Base-by-base conservation (phyloP, 148 eudicot genomes). In the Cornus florida region DNA sequence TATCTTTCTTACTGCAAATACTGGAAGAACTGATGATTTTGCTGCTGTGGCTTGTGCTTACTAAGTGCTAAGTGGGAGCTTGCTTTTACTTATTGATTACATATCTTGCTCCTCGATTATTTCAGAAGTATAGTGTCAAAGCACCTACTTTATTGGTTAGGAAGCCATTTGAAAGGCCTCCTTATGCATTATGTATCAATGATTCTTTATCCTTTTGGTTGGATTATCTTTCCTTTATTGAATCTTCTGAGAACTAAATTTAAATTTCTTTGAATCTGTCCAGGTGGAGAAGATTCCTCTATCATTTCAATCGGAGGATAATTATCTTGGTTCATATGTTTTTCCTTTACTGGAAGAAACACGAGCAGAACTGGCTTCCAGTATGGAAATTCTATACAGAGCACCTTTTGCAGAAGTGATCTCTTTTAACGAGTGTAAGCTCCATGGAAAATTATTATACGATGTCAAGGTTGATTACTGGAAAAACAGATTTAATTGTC, bases 281-380 rank as follows among this genome's bases (percentile, higher is more conserved):
- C 83, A 93, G 95, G 91, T 93, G 12, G 85, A 79, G 72, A 67
- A 71, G 50, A 91, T 93, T 39, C 95, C 97, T 2, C 79, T 78
- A 7, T 67, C 79, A 13, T 91, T 91, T 78, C 73, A 85, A 22
- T 75, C 87, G 0, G 85, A 82, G 38, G 67, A 81, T 16, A 83
- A 86, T 10, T 93, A 91, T 79, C 81, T 87, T 32, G 75, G 83
- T 24, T 92, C 94, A 20, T 92, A 24, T 74, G 78, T 82, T 39
- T 87, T 12, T 77, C 95, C 94, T 60, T 65, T 93, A 73, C 72
- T 93, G 71, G 98, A 93, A 82, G 98, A 93, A 86, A 90, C 90
- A n/a, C 88, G 90, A 66, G 91, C 87, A 6, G 90, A 80, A 7
- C 80, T 93, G 70, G 80, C 83, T 24, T 89, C 94, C 16, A 83